Conservation (phyloP, 2,329 filamentous ascomycete species). For the Cercospora nicotianae region DNA sequence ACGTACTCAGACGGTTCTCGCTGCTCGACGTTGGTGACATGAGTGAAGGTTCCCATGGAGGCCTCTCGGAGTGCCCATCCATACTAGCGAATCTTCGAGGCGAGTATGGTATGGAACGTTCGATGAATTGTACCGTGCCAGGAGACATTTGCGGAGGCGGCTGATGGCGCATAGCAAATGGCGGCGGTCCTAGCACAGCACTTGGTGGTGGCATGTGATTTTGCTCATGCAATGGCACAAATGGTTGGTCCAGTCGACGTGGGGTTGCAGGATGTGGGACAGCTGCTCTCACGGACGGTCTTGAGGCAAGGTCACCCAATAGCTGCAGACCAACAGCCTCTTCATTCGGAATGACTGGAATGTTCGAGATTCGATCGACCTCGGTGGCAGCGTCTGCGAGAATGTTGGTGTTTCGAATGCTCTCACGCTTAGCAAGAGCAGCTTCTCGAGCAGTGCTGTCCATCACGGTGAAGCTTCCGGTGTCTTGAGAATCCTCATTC, state of each 20-base stretch:
- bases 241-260: conserved; percentile 9
- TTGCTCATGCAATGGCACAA: background rate
- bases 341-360: conserved; percentile 39
- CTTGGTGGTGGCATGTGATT: conserved; percentile 21
- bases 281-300: conserved; percentile 24
- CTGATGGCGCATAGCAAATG: conserved; percentile 4
- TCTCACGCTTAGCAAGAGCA: conserved; percentile 42
- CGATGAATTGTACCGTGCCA: conserved; percentile 6
- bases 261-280: conserved; percentile 10
- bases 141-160: conserved; percentile 4
- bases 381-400: conserved; percentile 40
- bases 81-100: background rate
- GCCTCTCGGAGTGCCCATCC: conserved; percentile 6
- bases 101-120: conserved; percentile 10
- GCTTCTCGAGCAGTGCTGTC: conserved; percentile 44
- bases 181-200: conserved; percentile 8
- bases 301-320: conserved; percentile 32
- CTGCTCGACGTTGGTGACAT: conserved; percentile 11
- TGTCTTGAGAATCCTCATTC: conserved; percentile 23
- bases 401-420: conserved; percentile 37
- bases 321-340: conserved; percentile 43
- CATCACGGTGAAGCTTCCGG: conserved; percentile 44
- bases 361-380: conserved; percentile 29
- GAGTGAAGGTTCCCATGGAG: conserved; percentile 5
- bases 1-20: conserved; percentile 2